These are phyloP conservation scores for Eucommia ulmoides DNA, from an alignment of 257 asterid genomes.

Conservation along the genomic window DNA sequence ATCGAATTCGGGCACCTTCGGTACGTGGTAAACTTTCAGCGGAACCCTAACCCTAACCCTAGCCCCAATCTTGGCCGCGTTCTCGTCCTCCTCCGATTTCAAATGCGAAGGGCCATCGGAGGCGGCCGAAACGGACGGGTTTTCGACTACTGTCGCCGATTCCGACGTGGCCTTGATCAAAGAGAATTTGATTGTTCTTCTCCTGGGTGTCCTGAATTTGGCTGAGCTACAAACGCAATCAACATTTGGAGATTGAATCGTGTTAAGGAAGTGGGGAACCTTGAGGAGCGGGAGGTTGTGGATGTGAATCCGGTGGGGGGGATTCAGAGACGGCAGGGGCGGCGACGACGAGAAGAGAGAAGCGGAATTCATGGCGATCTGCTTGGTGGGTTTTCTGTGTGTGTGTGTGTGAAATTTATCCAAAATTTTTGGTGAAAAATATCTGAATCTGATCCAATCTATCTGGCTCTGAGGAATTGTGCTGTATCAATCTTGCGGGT, in stretches of 20 bases:
- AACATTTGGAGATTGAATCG: not conserved
- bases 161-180: not conserved
- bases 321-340: not conserved
- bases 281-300: not conserved
- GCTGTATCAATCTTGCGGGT: not conserved
- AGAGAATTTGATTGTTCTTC: not conserved
- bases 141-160: not conserved
- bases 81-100: not conserved
- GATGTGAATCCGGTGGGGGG: not conserved
- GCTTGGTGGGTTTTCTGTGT: not conserved
- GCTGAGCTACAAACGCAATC: no score
- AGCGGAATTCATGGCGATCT: not conserved
- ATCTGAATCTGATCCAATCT: not conserved
- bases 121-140: not conserved
- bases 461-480: not conserved
- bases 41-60: conserved; percentile 1
- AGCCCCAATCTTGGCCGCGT: not conserved
- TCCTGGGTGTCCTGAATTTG: no score
- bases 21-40: not conserved
- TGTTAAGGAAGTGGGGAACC: not conserved
- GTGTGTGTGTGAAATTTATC: not conserved
- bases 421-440: not conserved
- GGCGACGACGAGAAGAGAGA: not conserved
- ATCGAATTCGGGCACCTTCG: not conserved
- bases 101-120: not conserved